These are phyloP conservation scores for Solanum acaule DNA, from an alignment of 257 asterid genomes.

Conservation along the genomic window DNA sequence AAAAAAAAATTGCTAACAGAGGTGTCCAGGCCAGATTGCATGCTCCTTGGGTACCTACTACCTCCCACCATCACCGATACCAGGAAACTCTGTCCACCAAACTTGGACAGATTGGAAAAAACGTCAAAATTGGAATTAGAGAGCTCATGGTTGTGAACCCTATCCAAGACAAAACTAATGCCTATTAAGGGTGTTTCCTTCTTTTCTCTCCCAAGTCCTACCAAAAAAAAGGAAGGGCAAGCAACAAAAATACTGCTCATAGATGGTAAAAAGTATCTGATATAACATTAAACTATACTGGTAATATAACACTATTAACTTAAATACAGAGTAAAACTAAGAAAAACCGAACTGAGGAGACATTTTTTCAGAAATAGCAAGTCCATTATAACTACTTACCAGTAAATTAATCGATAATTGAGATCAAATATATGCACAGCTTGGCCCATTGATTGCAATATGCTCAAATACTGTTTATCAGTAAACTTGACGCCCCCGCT, in stretches of 20 bases:
- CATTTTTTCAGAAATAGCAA: conserved; percentile 3
- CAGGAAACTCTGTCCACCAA: background rate
- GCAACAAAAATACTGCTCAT: background rate
- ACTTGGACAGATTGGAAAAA: background rate
- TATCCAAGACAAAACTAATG: background rate
- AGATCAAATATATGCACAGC: conserved; percentile 69
- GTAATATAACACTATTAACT: background rate
- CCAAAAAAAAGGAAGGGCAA: background rate
- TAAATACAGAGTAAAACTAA: background rate
- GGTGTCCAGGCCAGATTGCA: background rate
- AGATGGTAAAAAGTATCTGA: background rate
- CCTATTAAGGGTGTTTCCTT: background rate
- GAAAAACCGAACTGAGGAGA: background rate
- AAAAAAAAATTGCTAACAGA: background rate
- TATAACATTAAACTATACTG: background rate
- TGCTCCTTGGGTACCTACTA: background rate
- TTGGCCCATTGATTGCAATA: conserved; percentile 92
- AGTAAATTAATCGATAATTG: conserved; percentile 55
- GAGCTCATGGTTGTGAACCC: background rate
- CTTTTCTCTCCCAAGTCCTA: background rate
- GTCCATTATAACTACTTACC: conserved; percentile 42
- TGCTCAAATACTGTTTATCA: conserved; percentile 68
- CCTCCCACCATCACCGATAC: background rate
- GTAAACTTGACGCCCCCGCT: conserved; percentile 39
- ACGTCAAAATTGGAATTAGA: background rate